Base-by-base conservation (phyloP, 2,329 filamentous ascomycete genomes). In the Fusarium sacchari region DNA sequence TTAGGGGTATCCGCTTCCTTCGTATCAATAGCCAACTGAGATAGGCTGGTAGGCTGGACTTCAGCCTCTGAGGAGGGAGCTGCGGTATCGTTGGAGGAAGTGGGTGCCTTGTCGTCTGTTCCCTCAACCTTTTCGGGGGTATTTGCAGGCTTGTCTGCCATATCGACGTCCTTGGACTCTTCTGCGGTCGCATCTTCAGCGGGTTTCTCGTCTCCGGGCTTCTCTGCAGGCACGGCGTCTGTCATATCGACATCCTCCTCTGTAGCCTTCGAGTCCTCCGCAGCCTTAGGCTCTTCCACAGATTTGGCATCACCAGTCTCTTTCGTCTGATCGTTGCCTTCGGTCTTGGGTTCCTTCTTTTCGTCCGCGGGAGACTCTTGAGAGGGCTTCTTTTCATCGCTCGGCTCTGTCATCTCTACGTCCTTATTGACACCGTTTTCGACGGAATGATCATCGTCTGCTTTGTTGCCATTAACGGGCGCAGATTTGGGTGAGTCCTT, bases 11-110 rank as follows among this genome's bases (percentile, higher is more conserved):
- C 74, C 17, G 76, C 75, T 22, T 82, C 81, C 10, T 81, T 79
- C 7, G 78, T 74, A 44, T 84, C 84, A 42, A 83, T 81, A 20
- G 81, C 81, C 40, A 83, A 79, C 60, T 84, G 81, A 5, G 82
- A 84, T 58, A 84, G 76, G 69, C 81, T 81, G 22, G 80, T 78
- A 22, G 82, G 79, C 10, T 82, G 80, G 8, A 82, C 70, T 43
- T 82, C 82, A 32, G 79, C 76, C 32, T 85, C 83, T 10, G 77
- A 81, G 26, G 71, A 72, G 10, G 80, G 69, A n/a, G 64, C 70
- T 14, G 78, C 77, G 18, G 64, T 42, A 36, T 76, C 66, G n/a
- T 69, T 68, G 30, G 73, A 69, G 4, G 73, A 69, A 5, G 66
- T 32, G 13, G 56, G 58, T 10, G 67, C 53, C 39, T 75, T 70